Percentiles rank a stretch among this genome's conserved stretches.
Evolutionary conservation across 2,329 filamentous ascomycete species (phyloP).

Genomic region (Neonectria ditissima): DNA sequence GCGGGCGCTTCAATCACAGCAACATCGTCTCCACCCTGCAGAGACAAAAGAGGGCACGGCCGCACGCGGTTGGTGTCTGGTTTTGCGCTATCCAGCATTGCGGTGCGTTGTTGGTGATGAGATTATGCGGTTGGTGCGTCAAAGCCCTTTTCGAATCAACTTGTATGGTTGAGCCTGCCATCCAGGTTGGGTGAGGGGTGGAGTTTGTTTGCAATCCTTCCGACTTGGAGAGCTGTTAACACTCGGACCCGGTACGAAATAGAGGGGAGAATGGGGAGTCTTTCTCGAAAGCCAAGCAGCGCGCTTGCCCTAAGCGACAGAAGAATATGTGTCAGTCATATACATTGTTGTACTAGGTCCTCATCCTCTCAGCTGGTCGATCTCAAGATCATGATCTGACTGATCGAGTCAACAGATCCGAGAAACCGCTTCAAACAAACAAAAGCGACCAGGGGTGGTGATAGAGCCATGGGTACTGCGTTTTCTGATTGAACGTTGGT

Average conservation of each 20-base stretch:
- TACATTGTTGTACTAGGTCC: conserved; percentile 9
- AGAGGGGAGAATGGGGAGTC: conserved; percentile 14
- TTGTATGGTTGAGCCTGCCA: conserved; percentile 31
- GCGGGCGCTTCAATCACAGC: conserved; percentile 28
- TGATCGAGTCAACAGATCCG: conserved; percentile 35
- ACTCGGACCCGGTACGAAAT: conserved; percentile 21
- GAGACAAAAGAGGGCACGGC: conserved; percentile 19
- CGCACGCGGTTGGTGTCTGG: conserved; percentile 23
- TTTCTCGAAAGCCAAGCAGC: conserved; percentile 7
- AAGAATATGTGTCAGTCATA: conserved; percentile 10
- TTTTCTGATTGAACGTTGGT: conserved; percentile 23
- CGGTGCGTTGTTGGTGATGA: conserved; percentile 40
- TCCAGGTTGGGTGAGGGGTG: conserved; percentile 13
- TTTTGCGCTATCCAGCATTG: conserved; percentile 27
- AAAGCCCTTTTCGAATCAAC: conserved; percentile 34
- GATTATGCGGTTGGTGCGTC: conserved; percentile 34
- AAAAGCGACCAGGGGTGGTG: conserved; percentile 25
- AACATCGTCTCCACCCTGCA: conserved; percentile 24
- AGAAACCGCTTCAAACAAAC: conserved; percentile 21
- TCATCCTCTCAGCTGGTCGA: conserved; percentile 14
- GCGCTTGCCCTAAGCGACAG: conserved; percentile 6
- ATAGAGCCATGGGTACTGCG: conserved; percentile 13
- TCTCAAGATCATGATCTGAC: conserved; percentile 28
- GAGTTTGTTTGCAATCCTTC: conserved; percentile 33
- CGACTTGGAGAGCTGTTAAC: conserved; percentile 15